phyloP scores from a whole-genome alignment of 140 eudicot species.

The Oenanthe javanica region DNA sequence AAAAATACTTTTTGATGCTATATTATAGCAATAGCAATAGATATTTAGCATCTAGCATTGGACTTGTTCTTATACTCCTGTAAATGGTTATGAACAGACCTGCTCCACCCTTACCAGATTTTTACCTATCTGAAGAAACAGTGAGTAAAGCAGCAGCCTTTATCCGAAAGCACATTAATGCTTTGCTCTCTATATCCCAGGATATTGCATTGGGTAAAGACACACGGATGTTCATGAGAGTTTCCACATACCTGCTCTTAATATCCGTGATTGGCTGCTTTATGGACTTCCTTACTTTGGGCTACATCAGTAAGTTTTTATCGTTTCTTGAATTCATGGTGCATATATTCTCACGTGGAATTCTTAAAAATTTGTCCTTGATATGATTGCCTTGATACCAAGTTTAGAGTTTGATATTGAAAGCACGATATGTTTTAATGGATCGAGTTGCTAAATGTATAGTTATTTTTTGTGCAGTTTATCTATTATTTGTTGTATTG shows the following conservation, averaged over 20 bases:
- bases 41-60: too few relatives aligned
- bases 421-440: not conserved
- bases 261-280: slow-evolving; percentile 54
- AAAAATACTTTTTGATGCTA: too few relatives aligned
- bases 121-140: slow-evolving; percentile 62
- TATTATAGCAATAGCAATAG: too few relatives aligned
- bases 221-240: slow-evolving; percentile 53
- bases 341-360: not conserved
- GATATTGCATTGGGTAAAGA: slow-evolving; percentile 75
- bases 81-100: slow-evolving; percentile 47
- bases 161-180: slow-evolving; percentile 46
- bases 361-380: not conserved
- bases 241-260: slow-evolving; percentile 41
- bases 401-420: not conserved
- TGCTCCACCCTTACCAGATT: slow-evolving; percentile 77
- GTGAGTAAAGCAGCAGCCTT: slow-evolving; percentile 44
- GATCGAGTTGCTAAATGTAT: not conserved
- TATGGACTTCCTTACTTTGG: slow-evolving; percentile 54
- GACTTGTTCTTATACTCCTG: too few relatives aligned
- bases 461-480: not conserved
- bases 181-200: slow-evolving; percentile 41
- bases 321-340: not conserved
- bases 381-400: not conserved
- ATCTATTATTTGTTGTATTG: not conserved
- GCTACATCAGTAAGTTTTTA: slow-evolving; percentile 62